These are phyloP conservation scores for Xerocomus brunneocitrinus DNA, from an alignment of 768 basidiomycete species.

Conservation along the genomic window DNA sequence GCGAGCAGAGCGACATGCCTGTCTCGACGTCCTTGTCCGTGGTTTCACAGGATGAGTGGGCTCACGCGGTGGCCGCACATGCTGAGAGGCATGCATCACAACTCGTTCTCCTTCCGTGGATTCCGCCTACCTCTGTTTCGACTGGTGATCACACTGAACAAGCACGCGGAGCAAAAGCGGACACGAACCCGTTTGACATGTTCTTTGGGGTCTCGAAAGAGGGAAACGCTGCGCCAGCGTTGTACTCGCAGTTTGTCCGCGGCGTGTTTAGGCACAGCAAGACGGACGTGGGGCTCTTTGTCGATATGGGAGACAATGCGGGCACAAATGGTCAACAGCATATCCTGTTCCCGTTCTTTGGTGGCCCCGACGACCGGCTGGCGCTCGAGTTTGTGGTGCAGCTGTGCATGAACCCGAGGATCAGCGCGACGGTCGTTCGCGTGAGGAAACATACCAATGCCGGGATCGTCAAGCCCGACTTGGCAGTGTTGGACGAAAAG, in stretches of 20 bases:
- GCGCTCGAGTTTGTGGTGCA: constrained; percentile 81
- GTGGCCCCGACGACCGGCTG: constrained; percentile 89
- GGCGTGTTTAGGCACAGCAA: constrained; percentile 69
- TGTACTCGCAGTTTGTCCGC: constrained; percentile 83
- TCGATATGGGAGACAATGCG: constrained; percentile 55
- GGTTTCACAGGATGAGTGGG: constrained; percentile 70
- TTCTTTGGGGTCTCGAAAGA: constrained; percentile 56
- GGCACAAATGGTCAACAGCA: constrained; percentile 43
- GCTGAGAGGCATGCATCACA: constrained; percentile 55
- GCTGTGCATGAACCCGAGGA: constrained; percentile 54
- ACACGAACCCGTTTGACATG: constrained; percentile 69
- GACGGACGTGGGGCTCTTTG: constrained; percentile 78
- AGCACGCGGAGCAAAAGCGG: constrained; percentile 8
- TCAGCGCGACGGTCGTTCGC: constrained; percentile 71
- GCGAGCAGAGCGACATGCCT: constrained; percentile 58
- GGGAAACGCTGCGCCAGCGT: constrained; percentile 49
- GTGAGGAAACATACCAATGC: constrained; percentile 41
- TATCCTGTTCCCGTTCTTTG: constrained; percentile 86
- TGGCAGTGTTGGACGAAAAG: constrained; percentile 57
- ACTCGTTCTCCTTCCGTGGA: constrained; percentile 85
- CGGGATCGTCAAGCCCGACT: constrained; percentile 48
- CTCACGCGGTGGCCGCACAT: constrained; percentile 59
- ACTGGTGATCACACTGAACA: constrained; percentile 28
- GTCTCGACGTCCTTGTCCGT: constrained; percentile 71
- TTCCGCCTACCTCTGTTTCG: constrained; percentile 37